These are phyloP conservation scores for Ulota crispa DNA, from an alignment of 225 moss, liverwort and hornwort species.

Conservation along the genomic window DNA sequence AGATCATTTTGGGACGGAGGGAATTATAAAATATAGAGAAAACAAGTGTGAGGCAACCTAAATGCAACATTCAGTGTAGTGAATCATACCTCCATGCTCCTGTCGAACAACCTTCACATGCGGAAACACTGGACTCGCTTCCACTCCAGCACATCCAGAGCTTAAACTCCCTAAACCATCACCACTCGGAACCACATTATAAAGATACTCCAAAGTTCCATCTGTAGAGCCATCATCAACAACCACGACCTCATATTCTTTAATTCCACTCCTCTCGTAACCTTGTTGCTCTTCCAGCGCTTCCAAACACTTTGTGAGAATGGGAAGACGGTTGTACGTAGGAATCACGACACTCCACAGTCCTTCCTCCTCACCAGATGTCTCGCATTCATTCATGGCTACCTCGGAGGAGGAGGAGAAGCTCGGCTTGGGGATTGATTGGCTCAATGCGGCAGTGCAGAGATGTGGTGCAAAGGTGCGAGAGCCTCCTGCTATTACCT, in stretches of 20 bases:
- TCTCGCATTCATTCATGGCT: background rate
- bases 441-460: constrained; percentile 17
- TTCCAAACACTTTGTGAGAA: constrained; percentile 67
- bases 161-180: background rate
- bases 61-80: too few species aligned
- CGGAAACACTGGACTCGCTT: constrained; percentile 47
- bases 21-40: too few species aligned
- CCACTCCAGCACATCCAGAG: background rate
- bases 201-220: constrained; percentile 63
- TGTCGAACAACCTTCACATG: constrained; percentile 74
- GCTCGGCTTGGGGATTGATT: background rate
- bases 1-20: too few species aligned
- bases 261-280: constrained; percentile 50
- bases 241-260: constrained; percentile 68
- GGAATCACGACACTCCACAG: constrained; percentile 87
- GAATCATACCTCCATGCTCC: constrained; percentile 57
- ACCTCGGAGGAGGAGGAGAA: background rate
- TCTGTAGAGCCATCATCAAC: constrained; percentile 91
- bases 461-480: constrained; percentile 17
- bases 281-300: constrained; percentile 74
- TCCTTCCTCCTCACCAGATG: constrained; percentile 36
- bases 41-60: too few species aligned
- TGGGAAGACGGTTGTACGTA: constrained; percentile 79
- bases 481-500: constrained; percentile 3
- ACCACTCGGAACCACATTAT: background rate